phyloP scores from a whole-genome alignment of 495 filamentous ascomycete genomes.

The Aspergillus diversus region DNA sequence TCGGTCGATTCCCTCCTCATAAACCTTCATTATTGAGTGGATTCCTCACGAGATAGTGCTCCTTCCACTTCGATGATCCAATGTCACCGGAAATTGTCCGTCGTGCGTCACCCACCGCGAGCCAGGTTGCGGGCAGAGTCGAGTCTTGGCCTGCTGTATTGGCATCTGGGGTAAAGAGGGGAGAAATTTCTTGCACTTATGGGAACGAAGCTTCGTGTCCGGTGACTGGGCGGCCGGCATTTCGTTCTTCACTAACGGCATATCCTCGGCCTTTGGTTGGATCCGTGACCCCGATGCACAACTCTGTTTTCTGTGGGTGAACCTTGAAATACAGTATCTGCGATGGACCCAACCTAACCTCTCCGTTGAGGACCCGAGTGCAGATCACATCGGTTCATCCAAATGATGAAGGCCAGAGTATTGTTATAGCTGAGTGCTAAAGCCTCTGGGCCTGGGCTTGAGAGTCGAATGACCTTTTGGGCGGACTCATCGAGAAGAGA shows the following conservation, averaged over 20 bases:
- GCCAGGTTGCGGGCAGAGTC: not conserved
- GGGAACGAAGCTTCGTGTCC: not conserved
- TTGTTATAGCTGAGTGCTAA: too few species aligned
- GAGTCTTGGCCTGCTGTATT: slow-evolving; percentile 1
- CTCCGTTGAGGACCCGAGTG: too few species aligned
- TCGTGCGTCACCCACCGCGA: not conserved
- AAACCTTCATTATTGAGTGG: too few species aligned
- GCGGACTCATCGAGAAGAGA: not conserved
- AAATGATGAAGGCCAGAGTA: too few species aligned
- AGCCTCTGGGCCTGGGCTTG: too few species aligned
- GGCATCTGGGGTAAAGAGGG: slow-evolving; percentile 4
- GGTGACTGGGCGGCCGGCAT: not conserved
- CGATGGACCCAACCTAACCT: not conserved
- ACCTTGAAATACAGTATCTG: not conserved
- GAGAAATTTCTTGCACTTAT: not conserved
- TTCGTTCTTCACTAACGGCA: too few species aligned
- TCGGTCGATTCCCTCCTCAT: too few species aligned
- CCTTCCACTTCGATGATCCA: too few species aligned
- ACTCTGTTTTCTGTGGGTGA: not conserved
- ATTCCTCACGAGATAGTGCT: too few species aligned
- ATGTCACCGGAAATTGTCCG: not conserved
- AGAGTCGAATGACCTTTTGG: not conserved
- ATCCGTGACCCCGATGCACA: not conserved
- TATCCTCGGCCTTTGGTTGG: not conserved
- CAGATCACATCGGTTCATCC: too few species aligned